Base-by-base conservation (phyloP, 2,329 filamentous ascomycete genomes). In the Kalmusia sp. region DNA sequence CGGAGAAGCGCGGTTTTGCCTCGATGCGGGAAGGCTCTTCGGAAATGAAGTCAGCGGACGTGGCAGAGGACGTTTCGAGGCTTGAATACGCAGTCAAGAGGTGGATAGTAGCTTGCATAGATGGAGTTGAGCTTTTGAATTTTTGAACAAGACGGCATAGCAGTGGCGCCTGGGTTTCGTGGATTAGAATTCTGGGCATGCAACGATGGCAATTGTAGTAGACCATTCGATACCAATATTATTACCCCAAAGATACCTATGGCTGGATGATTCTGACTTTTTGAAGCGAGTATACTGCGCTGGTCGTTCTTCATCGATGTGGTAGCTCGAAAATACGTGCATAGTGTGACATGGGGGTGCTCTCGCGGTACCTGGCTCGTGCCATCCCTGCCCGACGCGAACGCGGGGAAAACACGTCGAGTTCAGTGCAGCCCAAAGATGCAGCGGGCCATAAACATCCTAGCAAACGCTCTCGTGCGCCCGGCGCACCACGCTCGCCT, bases 1-100 rank as follows among this genome's bases (percentile, higher is more conserved):
- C 84, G 89, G 87, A 4, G 84, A 86, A 62, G 84, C 82, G 38
- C 87, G 90, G 40, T 97, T 96, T 77, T 98, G 93, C 74, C 87
- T 95, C 55, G 93, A 98, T 75, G 93, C 93, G 3, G 92, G 91
- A 6, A 88, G 91, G 75, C 77, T 98, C 43, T 96, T 97, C 79
- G 91, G 92, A 17, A 90, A 70, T 33, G 70, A 73, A 51, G 55
- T 69, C 12, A 54, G 53, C 34, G 64, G 61, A 2, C 48, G 49
- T 15, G 61, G 62, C 3, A 59, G 68, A 49, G 65, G 51, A 4
- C 54, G 68, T 24, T 71, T 62, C 34, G 69, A 71, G 22, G 69
- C 67, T 2, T 71, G 43, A 52, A 4, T 12, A 17, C 19, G 17
- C 9, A 28, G 31, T 22, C 15, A 24, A 44, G 33, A 61, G 33